Base-by-base conservation (phyloP, 139 green algal genomes). In the Volvox reticuliferus region DNA sequence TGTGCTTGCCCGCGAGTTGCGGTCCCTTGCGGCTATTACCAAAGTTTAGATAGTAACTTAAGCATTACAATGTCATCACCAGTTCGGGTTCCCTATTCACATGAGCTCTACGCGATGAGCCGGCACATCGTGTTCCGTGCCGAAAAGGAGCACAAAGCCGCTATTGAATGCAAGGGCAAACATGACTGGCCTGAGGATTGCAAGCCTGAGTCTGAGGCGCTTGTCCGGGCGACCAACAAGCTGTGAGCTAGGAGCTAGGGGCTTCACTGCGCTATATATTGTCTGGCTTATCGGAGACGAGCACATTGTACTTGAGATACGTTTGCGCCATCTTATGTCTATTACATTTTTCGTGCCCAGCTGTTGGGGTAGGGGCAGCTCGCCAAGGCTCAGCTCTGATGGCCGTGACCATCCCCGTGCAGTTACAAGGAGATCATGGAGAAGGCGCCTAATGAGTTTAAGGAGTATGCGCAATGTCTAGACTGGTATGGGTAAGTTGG, bases 131-230 rank as follows among this genome's bases (percentile, higher is more conserved):
- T 95, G 84, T 95, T 95, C 93, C 88, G 93, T 30, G 85, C 84
- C 50, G 93, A 95, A 44, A 93, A 93, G 84, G 93, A 95, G 88
- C 93, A 95, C 91, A 95, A 95, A 76, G 84, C 88, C 12, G 91
- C 88, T 17, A 65, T 93, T 2, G 88, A 93, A 62, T 95, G 93
- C 88, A 95, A 95, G 88, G 55, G 90, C 35, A 93, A 90, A 79
- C 93, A 95, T 63, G 93, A 95, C 79, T 95, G 93, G 93, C 93
- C 93, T 16, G 91, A 93, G 85, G 93, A 95, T 65, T 95, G 93
- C 88, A 93, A 91, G 88, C 93, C 93, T 14, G 93, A 95, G 91
- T 93, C 88, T 20, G 93, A 95, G 87, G 93, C 93, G 17, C 91
- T 95, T 1, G 86, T 95, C 0, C 84, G 93, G 9, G 93, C 90